phyloP scores from a whole-genome alignment of 257 asterid genomes.

The Solanum virginianum region DNA sequence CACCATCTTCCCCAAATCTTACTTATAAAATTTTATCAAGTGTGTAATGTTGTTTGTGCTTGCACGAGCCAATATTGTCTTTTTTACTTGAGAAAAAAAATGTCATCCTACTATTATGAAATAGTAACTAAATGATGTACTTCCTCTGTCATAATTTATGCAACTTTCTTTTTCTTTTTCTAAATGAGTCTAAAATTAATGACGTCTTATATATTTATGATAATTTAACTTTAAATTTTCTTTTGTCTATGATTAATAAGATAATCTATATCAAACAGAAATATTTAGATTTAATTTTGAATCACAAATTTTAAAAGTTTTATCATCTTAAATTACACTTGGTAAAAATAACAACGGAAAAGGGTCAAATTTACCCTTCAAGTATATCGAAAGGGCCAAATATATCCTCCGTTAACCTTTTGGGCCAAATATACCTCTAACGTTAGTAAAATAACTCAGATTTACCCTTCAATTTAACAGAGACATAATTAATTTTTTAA shows the following conservation, averaged over 20 bases:
- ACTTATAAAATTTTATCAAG: neutral
- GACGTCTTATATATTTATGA: no score
- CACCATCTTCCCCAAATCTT: rapidly evolving
- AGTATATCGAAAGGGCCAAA: no score
- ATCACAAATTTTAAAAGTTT: neutral
- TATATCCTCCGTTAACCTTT: no score
- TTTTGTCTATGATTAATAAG: neutral
- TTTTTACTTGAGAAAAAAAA: neutral
- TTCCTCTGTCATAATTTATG: no score
- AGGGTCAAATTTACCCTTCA: no score
- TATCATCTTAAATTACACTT: neutral
- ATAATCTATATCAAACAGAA: neutral
- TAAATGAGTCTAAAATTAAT: no score
- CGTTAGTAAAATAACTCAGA: no score
- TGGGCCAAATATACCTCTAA: no score
- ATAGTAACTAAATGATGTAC: neutral
- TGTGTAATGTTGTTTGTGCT: neutral
- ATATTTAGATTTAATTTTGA: neutral
- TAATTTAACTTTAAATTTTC: neutral
- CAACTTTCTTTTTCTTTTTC: no score
- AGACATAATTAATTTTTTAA: no score
- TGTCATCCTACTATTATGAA: neutral
- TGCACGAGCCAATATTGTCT: neutral
- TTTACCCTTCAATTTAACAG: no score
- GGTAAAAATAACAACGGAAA: neutral